Conservation (phyloP, 495 filamentous ascomycete species). For the Penicillium arizonense region DNA sequence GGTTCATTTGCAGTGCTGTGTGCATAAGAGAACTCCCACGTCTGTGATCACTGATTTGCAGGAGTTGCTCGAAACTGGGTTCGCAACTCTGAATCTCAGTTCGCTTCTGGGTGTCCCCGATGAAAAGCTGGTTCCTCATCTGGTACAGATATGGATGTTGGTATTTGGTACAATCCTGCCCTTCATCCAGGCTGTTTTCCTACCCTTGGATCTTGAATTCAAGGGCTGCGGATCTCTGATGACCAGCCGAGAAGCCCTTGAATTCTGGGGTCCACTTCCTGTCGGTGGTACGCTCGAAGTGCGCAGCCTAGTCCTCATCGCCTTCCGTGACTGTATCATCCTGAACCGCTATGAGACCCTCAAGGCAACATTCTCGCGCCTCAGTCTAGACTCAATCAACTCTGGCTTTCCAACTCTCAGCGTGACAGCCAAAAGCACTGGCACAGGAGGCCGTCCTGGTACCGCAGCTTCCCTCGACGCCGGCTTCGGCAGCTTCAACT, state of each 20-base stretch:
- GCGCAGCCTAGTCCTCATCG: slow-evolving; percentile 80
- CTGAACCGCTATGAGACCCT: slow-evolving; percentile 81
- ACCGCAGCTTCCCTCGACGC: slow-evolving; percentile 74
- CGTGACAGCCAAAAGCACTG: slow-evolving; percentile 48
- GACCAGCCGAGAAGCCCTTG: slow-evolving; percentile 68
- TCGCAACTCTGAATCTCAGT: slow-evolving; percentile 77
- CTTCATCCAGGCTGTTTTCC: slow-evolving; percentile 93
- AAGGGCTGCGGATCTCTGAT: slow-evolving; percentile 78
- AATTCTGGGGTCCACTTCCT: slow-evolving; percentile 77
- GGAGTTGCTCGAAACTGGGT: slow-evolving; percentile 78
- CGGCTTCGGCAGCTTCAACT: slow-evolving; percentile 68
- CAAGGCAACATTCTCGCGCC: slow-evolving; percentile 84
- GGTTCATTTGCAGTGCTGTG: slow-evolving; percentile 76
- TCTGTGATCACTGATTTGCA: slow-evolving; percentile 76
- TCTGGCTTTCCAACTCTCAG: slow-evolving; percentile 49
- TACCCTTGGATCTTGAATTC: slow-evolving; percentile 93
- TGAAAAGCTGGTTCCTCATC: slow-evolving; percentile 75
- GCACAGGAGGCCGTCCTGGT: slow-evolving; percentile 52
- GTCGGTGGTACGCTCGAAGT: slow-evolving; percentile 69
- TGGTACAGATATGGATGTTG: slow-evolving; percentile 92
- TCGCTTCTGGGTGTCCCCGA: slow-evolving; percentile 71
- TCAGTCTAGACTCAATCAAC: slow-evolving; percentile 81
- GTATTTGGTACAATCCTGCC: slow-evolving; percentile 88
- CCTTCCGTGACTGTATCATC: slow-evolving; percentile 86
- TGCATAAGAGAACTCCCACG: slow-evolving; percentile 63